Percentiles rank a stretch among this genome's conserved stretches.
These are phyloP conservation scores for Diplogelasinospora grovesii DNA, from an alignment of 495 filamentous ascomycete species.

Conservation along the genomic window DNA sequence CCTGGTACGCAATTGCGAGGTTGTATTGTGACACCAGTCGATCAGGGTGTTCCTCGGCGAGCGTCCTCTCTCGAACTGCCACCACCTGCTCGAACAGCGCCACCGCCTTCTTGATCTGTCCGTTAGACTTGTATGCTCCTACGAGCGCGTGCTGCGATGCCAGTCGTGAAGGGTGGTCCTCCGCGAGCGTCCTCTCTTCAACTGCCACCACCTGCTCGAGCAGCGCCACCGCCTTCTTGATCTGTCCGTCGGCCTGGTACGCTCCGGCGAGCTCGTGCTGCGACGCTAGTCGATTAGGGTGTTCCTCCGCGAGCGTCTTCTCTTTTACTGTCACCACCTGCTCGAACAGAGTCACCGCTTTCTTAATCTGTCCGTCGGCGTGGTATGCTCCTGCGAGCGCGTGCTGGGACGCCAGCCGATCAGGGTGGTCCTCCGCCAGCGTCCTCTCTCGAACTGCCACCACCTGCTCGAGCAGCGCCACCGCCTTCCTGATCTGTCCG, in stretches of 20 bases:
- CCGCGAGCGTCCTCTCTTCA: conserved; percentile 13
- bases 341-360: conserved; percentile 21
- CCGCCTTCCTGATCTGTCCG: conserved; percentile 22
- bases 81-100: conserved; percentile 34
- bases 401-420: conserved; percentile 25
- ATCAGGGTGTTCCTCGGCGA: conserved; percentile 16
- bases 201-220: conserved; percentile 19
- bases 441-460: conserved; percentile 10
- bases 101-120: conserved; percentile 21
- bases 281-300: conserved; percentile 24
- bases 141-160: conserved; percentile 25
- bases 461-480: conserved; percentile 18
- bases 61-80: conserved; percentile 11
- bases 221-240: conserved; percentile 20
- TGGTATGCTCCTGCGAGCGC: conserved; percentile 20
- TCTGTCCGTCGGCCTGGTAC: conserved; percentile 17
- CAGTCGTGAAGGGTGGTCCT: conserved; percentile 27
- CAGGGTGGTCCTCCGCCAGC: conserved; percentile 23
- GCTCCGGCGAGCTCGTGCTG: conserved; percentile 21
- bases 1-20: conserved; percentile 22
- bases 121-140: conserved; percentile 11
- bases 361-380: conserved; percentile 10
- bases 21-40: conserved; percentile 27
- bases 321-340: conserved; percentile 12
- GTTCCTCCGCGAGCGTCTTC: conserved; percentile 21